Base-by-base conservation (phyloP, 2,329 filamentous ascomycete genomes). In the Colletotrichum sublineola region DNA sequence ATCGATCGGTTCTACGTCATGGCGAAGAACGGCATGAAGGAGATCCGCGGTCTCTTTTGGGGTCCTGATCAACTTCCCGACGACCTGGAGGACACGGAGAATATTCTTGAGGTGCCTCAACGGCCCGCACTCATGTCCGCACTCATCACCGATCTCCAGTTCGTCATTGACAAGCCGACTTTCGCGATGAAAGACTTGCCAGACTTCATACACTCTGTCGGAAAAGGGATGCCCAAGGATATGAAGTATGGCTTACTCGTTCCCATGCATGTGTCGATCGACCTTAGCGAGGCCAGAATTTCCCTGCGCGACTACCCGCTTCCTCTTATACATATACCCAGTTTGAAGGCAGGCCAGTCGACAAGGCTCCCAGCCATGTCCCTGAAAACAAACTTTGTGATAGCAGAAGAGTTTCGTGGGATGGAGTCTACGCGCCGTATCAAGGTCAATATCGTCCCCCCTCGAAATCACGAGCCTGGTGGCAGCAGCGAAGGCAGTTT, bases 181-280 rank as follows among this genome's bases (percentile, higher is more conserved):
- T 99, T 99, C 79, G 92, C 95, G 0, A 85, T 97, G 71, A 86
- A 90, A 3, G 91, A 97, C 15, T 90, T 96, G 67, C 93, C 96
- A 0, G 89, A 93, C 20, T 99, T 97, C 79, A 85, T 99, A 36
- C 89, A 98, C 79, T 90, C 90, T 60, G 92, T 98, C 70, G 96
- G 96, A n/a, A 99, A 99, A 83, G 96, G 96, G 1, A 97, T 99
- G 90, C 96, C 96, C 1, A 87, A 90, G 74, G 92, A 97, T 77
- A 99, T 95, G 89, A 86, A 96, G 78, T 99, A 98, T 80, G 91
- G 94, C 12, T 86, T 99, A 29, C 87, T 99, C 24, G 86, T 99
- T 14, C 97, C 96, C 0, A 94, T 98, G 91, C 93, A 93, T 80
- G 87, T 99, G 2, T 91, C 94, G 75, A 88, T 99, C 74, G 93